Conservation (phyloP, 1,139 yeast species). For the Hansenula lynferdii region DNA sequence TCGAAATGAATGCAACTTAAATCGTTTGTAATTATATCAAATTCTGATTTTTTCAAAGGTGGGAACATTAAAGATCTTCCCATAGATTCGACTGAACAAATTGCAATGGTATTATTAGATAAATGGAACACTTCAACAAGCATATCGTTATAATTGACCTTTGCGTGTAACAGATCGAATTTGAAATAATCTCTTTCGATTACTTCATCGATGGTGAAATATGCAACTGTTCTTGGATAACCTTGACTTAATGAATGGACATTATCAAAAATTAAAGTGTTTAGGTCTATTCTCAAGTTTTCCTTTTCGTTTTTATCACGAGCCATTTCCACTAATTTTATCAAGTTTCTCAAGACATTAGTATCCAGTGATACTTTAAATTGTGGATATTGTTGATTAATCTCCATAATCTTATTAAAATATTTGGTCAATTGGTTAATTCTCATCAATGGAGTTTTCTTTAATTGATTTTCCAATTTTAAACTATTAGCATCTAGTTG, state of each 20-base stretch:
- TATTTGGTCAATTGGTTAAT: slow-evolving; percentile 30
- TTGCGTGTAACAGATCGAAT: slow-evolving; percentile 25
- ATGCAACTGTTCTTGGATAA: slow-evolving; percentile 16
- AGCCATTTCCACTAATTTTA: slow-evolving; percentile 7
- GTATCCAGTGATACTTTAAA: not conserved
- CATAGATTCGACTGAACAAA: slow-evolving; percentile 23
- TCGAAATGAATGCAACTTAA: slow-evolving; percentile 6
- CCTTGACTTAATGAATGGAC: slow-evolving; percentile 23
- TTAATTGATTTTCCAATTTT: slow-evolving; percentile 29
- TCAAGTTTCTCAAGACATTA: not conserved
- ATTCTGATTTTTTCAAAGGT: slow-evolving; percentile 26
- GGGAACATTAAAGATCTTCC: slow-evolving; percentile 33
- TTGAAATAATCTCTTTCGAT: slow-evolving; percentile 28
- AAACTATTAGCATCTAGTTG: slow-evolving; percentile 27
- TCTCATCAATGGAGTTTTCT: slow-evolving; percentile 36
- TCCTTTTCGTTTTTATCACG: slow-evolving; percentile 17
- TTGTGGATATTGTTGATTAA: not conserved
- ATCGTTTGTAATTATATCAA: slow-evolving; percentile 15
- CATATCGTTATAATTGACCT: slow-evolving; percentile 11
- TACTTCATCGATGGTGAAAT: slow-evolving; percentile 26
- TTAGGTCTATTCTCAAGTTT: slow-evolving; percentile 20
- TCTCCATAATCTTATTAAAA: slow-evolving; percentile 10
- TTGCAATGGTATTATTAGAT: slow-evolving; percentile 18
- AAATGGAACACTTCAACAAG: slow-evolving; percentile 18
- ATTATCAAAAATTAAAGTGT: slow-evolving; percentile 23